Conservation (phyloP, 139 green algal genomes). For the Ulvella scutata region DNA sequence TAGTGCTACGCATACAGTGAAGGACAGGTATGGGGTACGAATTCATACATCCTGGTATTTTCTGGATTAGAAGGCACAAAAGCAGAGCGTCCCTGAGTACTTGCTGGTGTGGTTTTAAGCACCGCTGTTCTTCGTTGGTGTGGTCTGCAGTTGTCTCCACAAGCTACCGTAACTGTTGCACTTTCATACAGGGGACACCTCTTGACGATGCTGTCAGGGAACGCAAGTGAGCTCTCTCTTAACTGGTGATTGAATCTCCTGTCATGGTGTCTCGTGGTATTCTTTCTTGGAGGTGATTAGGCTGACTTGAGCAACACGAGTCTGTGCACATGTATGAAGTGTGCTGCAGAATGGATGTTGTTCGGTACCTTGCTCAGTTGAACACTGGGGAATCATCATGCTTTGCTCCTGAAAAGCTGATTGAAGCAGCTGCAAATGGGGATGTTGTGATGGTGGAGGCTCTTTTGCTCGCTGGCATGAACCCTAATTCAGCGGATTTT, state of each 20-base stretch:
- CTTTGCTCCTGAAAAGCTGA: background rate
- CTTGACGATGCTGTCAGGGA: slow-evolving; percentile 19
- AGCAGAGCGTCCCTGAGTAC: too few species aligned
- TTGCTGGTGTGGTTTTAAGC: too few species aligned
- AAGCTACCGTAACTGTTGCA: too few species aligned
- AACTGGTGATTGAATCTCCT: background rate
- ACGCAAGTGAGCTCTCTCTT: slow-evolving; percentile 3
- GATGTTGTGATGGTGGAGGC: slow-evolving; percentile 7
- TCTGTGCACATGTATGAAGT: too few species aligned
- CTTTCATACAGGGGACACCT: too few species aligned
- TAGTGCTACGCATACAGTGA: background rate
- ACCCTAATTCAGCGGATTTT: slow-evolving; percentile 12
- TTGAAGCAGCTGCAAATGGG: slow-evolving; percentile 10
- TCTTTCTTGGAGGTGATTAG: too few species aligned
- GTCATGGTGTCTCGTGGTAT: background rate
- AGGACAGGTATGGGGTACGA: slow-evolving; percentile 7
- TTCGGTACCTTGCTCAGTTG: background rate
- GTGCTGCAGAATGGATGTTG: too few species aligned
- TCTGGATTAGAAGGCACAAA: too few species aligned
- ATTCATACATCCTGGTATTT: too few species aligned
- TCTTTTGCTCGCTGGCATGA: slow-evolving; percentile 10
- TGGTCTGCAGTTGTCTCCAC: too few species aligned
- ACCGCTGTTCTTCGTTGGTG: too few species aligned
- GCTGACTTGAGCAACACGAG: too few species aligned
- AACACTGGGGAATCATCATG: background rate